A percentile compares a stretch with the other conserved stretches of the same genome.
phyloP scores from a whole-genome alignment of 331 rosid genomes.

The Acacia concinna region DNA sequence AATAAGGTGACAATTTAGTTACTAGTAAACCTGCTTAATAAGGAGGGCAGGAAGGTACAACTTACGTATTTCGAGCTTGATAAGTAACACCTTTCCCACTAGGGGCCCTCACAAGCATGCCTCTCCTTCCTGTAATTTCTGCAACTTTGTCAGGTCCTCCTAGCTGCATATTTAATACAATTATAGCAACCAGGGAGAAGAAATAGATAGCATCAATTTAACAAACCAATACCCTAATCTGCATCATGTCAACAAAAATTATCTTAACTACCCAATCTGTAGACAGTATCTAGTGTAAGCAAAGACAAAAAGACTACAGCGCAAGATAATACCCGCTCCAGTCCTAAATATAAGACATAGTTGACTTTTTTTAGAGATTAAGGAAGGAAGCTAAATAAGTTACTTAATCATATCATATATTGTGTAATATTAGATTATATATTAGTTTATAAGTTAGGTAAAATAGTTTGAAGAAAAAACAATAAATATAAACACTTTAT shows the following conservation, averaged over 20 bases:
- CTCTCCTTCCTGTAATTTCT: slow-evolving; percentile 92
- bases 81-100: slow-evolving; percentile 85
- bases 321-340: not conserved
- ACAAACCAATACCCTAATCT: not conserved
- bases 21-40: not conserved
- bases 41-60: slow-evolving; percentile 15
- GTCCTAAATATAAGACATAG: too few species aligned
- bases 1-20: slow-evolving; percentile 21
- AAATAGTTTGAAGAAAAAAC: too few species aligned
- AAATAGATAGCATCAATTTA: slow-evolving; percentile 9
- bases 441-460: too few species aligned
- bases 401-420: too few species aligned
- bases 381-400: too few species aligned
- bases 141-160: slow-evolving; percentile 92
- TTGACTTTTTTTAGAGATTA: too few species aligned
- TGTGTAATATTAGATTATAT: too few species aligned
- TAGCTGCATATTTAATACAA: slow-evolving; percentile 52
- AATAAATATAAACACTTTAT: too few species aligned
- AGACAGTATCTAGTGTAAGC: not conserved
- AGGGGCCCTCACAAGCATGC: slow-evolving; percentile 88
- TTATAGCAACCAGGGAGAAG: slow-evolving; percentile 12
- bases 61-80: slow-evolving; percentile 86
- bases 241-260: not conserved
- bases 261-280: not conserved
- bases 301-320: not conserved